These are phyloP conservation scores for Auriculariales sp. DNA, from an alignment of 768 basidiomycete genomes.

Conservation along the genomic window DNA sequence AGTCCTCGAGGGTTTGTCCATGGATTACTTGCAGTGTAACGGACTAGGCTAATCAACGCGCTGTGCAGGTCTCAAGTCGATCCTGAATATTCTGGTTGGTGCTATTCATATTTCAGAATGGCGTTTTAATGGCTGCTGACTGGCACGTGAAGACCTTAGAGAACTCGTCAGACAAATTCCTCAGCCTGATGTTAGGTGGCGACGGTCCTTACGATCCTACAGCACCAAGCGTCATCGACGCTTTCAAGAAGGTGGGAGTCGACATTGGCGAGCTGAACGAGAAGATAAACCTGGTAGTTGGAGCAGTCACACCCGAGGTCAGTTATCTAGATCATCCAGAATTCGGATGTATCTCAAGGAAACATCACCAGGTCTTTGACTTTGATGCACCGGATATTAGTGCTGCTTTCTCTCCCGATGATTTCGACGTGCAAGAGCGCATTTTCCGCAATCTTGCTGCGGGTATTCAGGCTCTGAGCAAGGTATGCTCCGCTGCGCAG, in stretches of 20 bases:
- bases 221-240: not conserved
- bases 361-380: too few species aligned
- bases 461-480: not conserved
- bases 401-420: not conserved
- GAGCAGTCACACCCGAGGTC: too few species aligned
- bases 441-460: not conserved
- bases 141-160: not conserved
- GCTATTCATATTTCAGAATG: not conserved
- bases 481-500: not conserved
- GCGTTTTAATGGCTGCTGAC: not conserved
- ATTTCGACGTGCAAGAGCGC: not conserved
- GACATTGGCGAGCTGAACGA: not conserved
- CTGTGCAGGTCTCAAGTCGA: not conserved
- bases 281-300: too few species aligned
- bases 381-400: too few species aligned
- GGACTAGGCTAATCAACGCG: too few species aligned
- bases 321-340: too few species aligned
- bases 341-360: too few species aligned
- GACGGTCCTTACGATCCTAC: not conserved
- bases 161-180: not conserved
- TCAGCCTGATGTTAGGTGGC: not conserved
- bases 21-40: too few species aligned
- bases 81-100: not conserved
- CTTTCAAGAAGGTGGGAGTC: not conserved
- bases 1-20: not conserved